Conservation (phyloP, 345 rosid species). For the Euphorbia peplus region DNA sequence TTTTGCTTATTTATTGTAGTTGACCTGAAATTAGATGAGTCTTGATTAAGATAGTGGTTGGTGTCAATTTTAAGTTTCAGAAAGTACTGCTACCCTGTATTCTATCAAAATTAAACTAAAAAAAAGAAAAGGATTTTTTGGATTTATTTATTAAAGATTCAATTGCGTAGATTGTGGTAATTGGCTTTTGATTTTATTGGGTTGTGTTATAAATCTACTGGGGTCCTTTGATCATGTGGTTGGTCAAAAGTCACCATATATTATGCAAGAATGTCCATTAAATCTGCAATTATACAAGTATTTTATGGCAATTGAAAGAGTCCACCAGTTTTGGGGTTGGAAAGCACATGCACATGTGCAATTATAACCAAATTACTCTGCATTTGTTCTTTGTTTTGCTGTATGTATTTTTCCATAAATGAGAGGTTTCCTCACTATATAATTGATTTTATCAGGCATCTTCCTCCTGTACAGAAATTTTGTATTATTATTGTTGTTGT, state of each 20-base stretch:
- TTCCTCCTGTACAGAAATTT: too few relatives aligned
- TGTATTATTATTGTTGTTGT: too few relatives aligned
- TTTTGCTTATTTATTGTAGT: not conserved
- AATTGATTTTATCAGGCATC: too few relatives aligned
- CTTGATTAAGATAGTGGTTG: not conserved
- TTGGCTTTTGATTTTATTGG: not conserved
- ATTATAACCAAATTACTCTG: not conserved
- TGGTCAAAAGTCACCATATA: not conserved
- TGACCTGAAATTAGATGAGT: slow-evolving; percentile 9
- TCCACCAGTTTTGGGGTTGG: not conserved
- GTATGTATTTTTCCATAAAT: not conserved
- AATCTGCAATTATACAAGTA: not conserved
- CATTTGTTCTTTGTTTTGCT: not conserved
- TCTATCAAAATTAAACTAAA: not conserved
- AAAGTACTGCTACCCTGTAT: not conserved
- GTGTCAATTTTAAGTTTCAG: not conserved
- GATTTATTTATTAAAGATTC: slow-evolving; percentile 1
- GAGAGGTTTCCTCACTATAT: not conserved
- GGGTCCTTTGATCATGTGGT: slow-evolving; percentile 13
- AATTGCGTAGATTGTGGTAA: slow-evolving; percentile 6
- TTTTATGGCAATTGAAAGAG: not conserved
- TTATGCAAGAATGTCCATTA: not conserved
- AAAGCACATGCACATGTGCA: not conserved
- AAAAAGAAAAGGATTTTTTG: not conserved
- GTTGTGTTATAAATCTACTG: not conserved